These are phyloP conservation scores for Suillus decipiens DNA, from an alignment of 768 basidiomycete genomes.

Conservation along the genomic window DNA sequence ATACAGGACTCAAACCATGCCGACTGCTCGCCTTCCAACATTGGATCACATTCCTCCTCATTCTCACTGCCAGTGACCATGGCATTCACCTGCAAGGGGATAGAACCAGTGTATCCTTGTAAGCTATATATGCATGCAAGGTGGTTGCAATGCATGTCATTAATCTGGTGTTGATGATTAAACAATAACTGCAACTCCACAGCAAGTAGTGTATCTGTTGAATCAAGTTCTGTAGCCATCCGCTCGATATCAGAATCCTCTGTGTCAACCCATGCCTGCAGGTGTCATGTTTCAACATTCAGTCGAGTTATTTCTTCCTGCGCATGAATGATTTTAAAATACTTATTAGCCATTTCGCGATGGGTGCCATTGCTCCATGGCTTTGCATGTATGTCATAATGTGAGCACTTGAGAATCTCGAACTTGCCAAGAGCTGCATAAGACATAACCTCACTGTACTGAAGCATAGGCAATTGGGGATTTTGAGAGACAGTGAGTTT, in stretches of 20 bases:
- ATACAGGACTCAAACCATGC: neutral
- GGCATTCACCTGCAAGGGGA: neutral
- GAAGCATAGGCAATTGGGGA: slow-evolving; percentile 15
- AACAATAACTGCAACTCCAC: slow-evolving; percentile 1
- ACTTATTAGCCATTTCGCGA: slow-evolving; percentile 22
- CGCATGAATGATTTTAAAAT: slow-evolving; percentile 27
- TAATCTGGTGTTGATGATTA: neutral
- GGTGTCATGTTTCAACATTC: slow-evolving; percentile 26
- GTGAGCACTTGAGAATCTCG: slow-evolving; percentile 31
- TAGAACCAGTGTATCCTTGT: slow-evolving; percentile 2
- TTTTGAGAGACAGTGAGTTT: slow-evolving; percentile 19
- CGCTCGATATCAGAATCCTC: slow-evolving; percentile 17
- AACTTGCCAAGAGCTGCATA: slow-evolving; percentile 32
- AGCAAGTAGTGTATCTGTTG: slow-evolving; percentile 1
- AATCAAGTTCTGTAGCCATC: slow-evolving; percentile 3
- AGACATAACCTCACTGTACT: slow-evolving; percentile 23
- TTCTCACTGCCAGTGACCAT: neutral
- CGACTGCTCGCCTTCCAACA: neutral
- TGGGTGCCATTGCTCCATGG: slow-evolving; percentile 23
- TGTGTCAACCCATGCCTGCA: slow-evolving; percentile 20
- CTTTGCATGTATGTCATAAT: slow-evolving; percentile 28
- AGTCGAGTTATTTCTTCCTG: slow-evolving; percentile 28
- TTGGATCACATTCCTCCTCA: neutral
- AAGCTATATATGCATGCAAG: slow-evolving; percentile 1
- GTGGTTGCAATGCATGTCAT: neutral